Base-by-base conservation (phyloP, 2,329 filamentous ascomycete genomes). In the Scedosporium aurantiacum region DNA sequence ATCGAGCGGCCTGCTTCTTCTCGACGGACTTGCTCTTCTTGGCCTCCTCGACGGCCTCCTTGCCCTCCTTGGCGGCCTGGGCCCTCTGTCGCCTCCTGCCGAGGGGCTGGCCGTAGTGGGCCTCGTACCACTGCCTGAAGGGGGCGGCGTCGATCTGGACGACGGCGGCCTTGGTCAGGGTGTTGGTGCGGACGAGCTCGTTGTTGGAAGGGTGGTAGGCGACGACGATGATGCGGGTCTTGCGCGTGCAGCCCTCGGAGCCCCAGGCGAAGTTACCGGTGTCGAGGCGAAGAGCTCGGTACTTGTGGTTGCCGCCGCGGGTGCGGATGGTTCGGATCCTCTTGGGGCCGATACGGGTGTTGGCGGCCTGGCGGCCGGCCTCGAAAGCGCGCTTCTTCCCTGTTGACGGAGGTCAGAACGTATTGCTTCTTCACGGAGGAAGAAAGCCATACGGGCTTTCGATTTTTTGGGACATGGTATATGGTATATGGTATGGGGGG, bases 191-290 rank as follows among this genome's bases (percentile, higher is more conserved):
- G 84, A 99, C 92, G 72, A 99, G 87, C 84, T 99, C 94, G 91
- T 99, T 99, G 92, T 99, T 99, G 78, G 93, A 97, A 67, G 94
- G 95, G 82, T 99, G 95, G 90, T 91, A 99, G 77, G 88, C 89
- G 81, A 99, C 95, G 74, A 84, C 91, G 78, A 99, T 97, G 78
- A 99, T 90, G 84, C 95, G 94, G 80, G 90, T 91, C 88, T 99
- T 99, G 87, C 94, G 93, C 81, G 93, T 90, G 80, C 91, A 84
- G 75, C 93, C 92, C 86, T 99, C 94, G 69, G 91, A 97, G 74
- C 90, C 93, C 94, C 94, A 99, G 74, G 92, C 92, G 82, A 97
- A 99, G 88, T 99, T 99, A 78, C 94, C 94, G 69, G 91, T 88
- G 78, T 99, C 94, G 82, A 99, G 90, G 81, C 94, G 94, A 70